Conservation (phyloP, 75 land plant genomes). For the Cunninghamia lanceolata region DNA sequence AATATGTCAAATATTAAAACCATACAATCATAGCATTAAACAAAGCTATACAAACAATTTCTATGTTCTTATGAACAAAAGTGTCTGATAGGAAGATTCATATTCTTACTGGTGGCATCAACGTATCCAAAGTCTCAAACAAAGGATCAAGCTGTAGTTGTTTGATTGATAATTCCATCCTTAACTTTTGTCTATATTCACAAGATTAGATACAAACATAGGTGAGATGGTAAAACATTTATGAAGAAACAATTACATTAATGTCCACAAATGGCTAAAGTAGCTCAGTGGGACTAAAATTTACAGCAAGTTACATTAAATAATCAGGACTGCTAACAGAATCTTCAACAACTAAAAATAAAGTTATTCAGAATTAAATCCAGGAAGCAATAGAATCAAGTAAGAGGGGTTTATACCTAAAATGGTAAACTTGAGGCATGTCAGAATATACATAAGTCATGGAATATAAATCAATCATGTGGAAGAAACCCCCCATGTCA, state of each 20-base stretch:
- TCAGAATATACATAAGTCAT: neutral
- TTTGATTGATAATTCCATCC: conserved; percentile 83
- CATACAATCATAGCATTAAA: neutral
- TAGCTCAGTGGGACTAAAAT: neutral
- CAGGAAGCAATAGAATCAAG: neutral
- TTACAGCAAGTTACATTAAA: neutral
- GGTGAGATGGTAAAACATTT: neutral
- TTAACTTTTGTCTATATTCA: conserved; percentile 52
- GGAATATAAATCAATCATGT: neutral
- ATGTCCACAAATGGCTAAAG: neutral
- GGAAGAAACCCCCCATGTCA: neutral
- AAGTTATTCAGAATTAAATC: neutral
- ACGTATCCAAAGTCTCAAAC: conserved; percentile 86
- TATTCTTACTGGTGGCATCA: conserved; percentile 64
- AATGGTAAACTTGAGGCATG: neutral
- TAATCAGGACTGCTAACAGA: neutral
- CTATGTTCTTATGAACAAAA: neutral
- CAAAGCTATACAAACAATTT: neutral
- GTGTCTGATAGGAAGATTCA: neutral
- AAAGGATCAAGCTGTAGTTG: conserved; percentile 91
- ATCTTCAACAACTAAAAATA: neutral
- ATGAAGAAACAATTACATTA: neutral
- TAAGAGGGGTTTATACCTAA: neutral
- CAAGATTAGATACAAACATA: neutral
- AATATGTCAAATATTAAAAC: neutral